A percentile compares a stretch with the other conserved stretches of the same genome.
These are phyloP conservation scores for Diaporthe sp. DNA, from an alignment of 2,329 filamentous ascomycete species.

Conservation along the genomic window DNA sequence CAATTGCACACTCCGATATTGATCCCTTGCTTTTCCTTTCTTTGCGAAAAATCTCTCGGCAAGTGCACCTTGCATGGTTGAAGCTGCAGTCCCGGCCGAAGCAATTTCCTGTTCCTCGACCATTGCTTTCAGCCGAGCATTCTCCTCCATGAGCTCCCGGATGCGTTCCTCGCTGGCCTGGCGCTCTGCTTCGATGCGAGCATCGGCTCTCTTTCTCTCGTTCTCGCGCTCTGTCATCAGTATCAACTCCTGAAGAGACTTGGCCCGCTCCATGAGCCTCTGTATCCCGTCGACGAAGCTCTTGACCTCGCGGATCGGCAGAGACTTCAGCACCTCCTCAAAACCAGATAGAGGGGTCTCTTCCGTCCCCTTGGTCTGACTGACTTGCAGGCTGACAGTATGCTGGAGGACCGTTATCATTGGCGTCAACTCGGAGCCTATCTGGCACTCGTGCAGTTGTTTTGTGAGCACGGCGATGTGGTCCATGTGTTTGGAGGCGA, in stretches of 20 bases:
- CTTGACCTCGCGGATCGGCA: slow-evolving; percentile 3
- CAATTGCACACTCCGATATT: neutral
- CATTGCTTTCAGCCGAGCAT: slow-evolving; percentile 1
- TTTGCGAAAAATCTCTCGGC: neutral
- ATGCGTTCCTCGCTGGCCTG: neutral
- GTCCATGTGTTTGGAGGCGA: slow-evolving; percentile 11
- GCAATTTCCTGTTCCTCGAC: neutral
- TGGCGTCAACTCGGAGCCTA: neutral
- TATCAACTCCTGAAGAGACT: slow-evolving; percentile 26
- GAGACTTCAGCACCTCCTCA: slow-evolving; percentile 15
- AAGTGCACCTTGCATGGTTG: neutral
- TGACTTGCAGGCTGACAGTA: neutral
- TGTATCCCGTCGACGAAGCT: slow-evolving; percentile 24
- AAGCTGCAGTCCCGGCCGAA: neutral
- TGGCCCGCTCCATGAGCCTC: slow-evolving; percentile 25
- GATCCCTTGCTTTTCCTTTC: neutral
- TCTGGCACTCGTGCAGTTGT: slow-evolving; percentile 9
- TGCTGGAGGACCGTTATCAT: neutral
- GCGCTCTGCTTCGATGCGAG: slow-evolving; percentile 15
- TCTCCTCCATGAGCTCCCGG: neutral
- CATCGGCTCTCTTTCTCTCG: neutral
- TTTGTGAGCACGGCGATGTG: slow-evolving; percentile 9
- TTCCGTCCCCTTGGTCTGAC: neutral
- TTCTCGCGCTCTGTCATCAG: slow-evolving; percentile 24
- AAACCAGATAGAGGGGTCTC: neutral